Conservation (phyloP, 139 green algal species). For the Chlamydomonas eustigma region DNA sequence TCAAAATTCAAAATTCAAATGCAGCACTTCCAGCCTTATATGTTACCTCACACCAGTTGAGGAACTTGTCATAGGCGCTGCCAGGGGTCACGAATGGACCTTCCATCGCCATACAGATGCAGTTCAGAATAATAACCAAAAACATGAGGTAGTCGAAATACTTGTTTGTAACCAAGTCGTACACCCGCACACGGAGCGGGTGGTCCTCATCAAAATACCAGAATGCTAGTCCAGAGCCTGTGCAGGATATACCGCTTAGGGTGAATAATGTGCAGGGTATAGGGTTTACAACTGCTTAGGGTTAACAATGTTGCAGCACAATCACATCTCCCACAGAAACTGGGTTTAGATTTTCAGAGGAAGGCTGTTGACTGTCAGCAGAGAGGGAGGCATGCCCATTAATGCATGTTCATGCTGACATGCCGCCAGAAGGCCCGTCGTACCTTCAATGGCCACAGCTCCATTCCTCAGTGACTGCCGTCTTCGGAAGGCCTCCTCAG, state of each 20-base stretch:
- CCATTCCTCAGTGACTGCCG: conserved; percentile 21
- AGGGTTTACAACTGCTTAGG: neutral
- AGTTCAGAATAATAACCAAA: conserved; percentile 66
- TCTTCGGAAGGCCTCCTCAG: neutral
- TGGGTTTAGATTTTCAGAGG: too few relatives aligned
- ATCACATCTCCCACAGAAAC: neutral
- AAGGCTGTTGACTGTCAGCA: too few relatives aligned
- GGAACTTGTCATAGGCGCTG: conserved; percentile 10
- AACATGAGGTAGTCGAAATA: conserved; percentile 64
- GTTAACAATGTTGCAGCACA: neutral
- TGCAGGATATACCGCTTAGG: neutral
- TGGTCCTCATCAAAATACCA: conserved; percentile 55
- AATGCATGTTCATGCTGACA: too few relatives aligned
- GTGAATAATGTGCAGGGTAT: neutral
- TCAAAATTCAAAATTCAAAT: too few relatives aligned
- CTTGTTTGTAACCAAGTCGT: conserved; percentile 29
- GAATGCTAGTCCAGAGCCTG: conserved; percentile 36
- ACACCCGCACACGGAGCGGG: conserved; percentile 29
- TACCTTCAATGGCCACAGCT: conserved; percentile 39
- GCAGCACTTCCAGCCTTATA: too few relatives aligned
- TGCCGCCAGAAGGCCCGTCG: too few relatives aligned
- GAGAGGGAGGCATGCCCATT: too few relatives aligned
- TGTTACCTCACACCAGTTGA: conserved; percentile 27
- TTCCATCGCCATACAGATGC: conserved; percentile 64
- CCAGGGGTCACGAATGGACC: conserved; percentile 38